Evolutionary conservation across 768 basidiomycete species (phyloP), one percentile per base, ranked within the genome.

Genomic region (Pluteus cervinus): DNA sequence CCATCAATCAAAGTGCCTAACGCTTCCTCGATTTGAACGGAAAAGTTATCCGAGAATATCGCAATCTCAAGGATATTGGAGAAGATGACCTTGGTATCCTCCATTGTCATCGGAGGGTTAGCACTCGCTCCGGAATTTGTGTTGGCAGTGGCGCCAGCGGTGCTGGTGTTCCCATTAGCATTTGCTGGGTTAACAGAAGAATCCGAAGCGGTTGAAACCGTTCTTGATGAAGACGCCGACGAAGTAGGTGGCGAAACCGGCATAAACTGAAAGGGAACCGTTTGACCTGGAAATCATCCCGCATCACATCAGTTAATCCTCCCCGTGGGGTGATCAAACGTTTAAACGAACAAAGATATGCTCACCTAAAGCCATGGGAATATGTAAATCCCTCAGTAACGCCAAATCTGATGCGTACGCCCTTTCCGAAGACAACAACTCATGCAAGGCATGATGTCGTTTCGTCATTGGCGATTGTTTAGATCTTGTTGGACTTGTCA

Each of bases 381-480:
- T 79, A 48, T 90, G 81, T 17, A 89, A 71, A 43, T 85, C 80
- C 37, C 80, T 70, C 44, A 90, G 77, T 37, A 89, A 65, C 11
- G 80, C 81, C 18, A 91, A 66, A 65, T 90, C 88, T n/a, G 78
- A 79, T 9, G 87, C 81, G 57, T 89, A 89, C 1, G 84, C 81
- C 18, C 83, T 68, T 52, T 91, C 87, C 15, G 84, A 85, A 8
- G 81, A 76, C 30, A 90, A 69, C 18, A 91, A 60, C 46, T 91
- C 88, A 35, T 76, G 73, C 15, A 90, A 63, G 7, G 86, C 86
- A 54, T 90, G 82, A 16, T 76, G 70, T 24, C 88, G 74, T 60
- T 89, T 89, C 18, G 80, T 71, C 51, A 77, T 65, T 15, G 59
- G 50, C n/a, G 61, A 52, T 9, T 54, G 50, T 24, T n/a, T n/a